Conservation (phyloP, 192 early-diverging fungal genomes). For the Lobosporangium transversale region DNA sequence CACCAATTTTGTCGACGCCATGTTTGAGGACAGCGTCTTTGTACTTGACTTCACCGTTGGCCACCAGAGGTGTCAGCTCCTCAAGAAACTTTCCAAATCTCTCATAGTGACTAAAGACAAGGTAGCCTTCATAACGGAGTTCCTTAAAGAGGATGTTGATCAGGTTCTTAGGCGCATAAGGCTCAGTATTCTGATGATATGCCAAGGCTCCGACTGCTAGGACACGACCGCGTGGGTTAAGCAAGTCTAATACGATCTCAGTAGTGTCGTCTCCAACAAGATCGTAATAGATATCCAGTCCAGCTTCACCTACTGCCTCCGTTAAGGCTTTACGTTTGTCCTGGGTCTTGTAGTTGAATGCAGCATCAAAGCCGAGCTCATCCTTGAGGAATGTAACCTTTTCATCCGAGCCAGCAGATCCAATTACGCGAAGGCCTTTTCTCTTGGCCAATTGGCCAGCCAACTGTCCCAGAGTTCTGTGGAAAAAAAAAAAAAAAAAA, state of each 20-base stretch:
- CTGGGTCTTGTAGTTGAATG: constrained; percentile 92
- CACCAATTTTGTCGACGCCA: constrained; percentile 1
- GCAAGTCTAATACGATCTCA: constrained; percentile 27
- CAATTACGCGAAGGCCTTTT: constrained; percentile 83
- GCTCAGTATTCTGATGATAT: constrained; percentile 16
- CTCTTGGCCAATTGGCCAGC: constrained; percentile 85
- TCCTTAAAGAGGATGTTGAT: constrained; percentile 32
- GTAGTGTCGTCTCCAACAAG: constrained; percentile 69
- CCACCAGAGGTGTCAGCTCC: constrained; percentile 33
- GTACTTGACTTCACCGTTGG: constrained; percentile 35
- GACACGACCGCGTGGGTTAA: constrained; percentile 27
- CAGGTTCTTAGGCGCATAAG: constrained; percentile 15
- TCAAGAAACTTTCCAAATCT: constrained; percentile 15
- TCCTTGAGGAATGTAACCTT: constrained; percentile 82
- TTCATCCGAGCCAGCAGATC: constrained; percentile 84
- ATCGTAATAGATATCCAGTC: constrained; percentile 90
- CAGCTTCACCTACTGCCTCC: constrained; percentile 2
- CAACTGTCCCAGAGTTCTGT: constrained; percentile 70
- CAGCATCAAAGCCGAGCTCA: constrained; percentile 80
- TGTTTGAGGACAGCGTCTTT: constrained; percentile 5
- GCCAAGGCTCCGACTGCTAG: constrained; percentile 20
- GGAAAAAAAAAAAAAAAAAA: background rate
- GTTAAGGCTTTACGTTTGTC: constrained; percentile 28
- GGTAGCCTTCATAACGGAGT: constrained; percentile 32
- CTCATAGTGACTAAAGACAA: constrained; percentile 28